A percentile compares a stretch with the other conserved stretches of the same genome.
These are phyloP conservation scores for Mariannaea sp. DNA, from an alignment of 2,329 filamentous ascomycete genomes.

Conservation along the genomic window DNA sequence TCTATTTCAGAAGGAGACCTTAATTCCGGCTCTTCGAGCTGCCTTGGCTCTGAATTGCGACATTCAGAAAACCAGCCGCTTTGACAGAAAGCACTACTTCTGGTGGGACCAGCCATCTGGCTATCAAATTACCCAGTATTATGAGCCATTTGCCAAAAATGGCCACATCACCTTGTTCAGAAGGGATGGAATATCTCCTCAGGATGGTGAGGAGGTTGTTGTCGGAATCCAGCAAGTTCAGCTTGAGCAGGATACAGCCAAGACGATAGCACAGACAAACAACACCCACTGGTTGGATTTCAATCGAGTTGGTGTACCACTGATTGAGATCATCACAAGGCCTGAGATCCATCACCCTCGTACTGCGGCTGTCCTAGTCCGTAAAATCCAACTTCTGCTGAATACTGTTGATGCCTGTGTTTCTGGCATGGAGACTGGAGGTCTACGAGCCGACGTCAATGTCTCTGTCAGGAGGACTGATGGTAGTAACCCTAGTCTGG, in stretches of 20 bases:
- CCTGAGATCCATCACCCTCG: slow-evolving; percentile 86
- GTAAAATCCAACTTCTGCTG: slow-evolving; percentile 84
- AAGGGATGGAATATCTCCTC: slow-evolving; percentile 78
- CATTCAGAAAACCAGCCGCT: slow-evolving; percentile 76
- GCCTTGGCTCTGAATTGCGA: slow-evolving; percentile 83
- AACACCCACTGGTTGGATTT: slow-evolving; percentile 84
- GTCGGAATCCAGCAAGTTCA: slow-evolving; percentile 93
- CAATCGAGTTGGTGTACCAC: slow-evolving; percentile 86
- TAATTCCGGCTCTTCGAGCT: slow-evolving; percentile 89
- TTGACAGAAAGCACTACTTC: slow-evolving; percentile 98
- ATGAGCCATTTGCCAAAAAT: slow-evolving; percentile 71
- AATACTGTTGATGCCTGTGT: slow-evolving; percentile 83
- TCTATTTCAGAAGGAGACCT: slow-evolving; percentile 77
- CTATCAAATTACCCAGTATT: slow-evolving; percentile 98
- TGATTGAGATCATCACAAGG: slow-evolving; percentile 93
- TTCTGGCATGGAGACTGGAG: slow-evolving; percentile 90
- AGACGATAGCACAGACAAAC: slow-evolving; percentile 79
- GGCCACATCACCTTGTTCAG: slow-evolving; percentile 72
- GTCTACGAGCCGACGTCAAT: slow-evolving; percentile 91
- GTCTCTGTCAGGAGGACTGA: slow-evolving; percentile 76
- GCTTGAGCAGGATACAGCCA: slow-evolving; percentile 97
- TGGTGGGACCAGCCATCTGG: slow-evolving; percentile 97
- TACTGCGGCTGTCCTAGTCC: slow-evolving; percentile 85
- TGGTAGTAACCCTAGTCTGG: slow-evolving; percentile 57
- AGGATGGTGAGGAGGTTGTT: slow-evolving; percentile 71